These are phyloP conservation scores for Penicillium atrosanguineum DNA, from an alignment of 495 filamentous ascomycete species.

Conservation along the genomic window DNA sequence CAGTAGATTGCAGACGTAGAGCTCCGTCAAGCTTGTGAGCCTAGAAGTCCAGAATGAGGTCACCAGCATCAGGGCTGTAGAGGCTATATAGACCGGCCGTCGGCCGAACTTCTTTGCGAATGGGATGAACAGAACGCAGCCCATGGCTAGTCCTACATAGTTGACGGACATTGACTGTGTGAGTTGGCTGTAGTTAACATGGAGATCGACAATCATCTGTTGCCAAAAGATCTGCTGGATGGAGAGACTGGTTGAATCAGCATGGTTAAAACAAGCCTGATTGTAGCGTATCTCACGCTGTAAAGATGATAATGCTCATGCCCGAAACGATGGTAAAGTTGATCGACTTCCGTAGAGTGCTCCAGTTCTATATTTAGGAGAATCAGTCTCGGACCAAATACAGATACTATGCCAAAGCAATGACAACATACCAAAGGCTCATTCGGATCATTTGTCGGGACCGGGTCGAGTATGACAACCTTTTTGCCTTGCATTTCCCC, in stretches of 20 bases:
- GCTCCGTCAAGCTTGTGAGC: constrained; percentile 23
- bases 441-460: constrained; percentile 34
- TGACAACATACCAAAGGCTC: constrained; percentile 28
- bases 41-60: constrained; percentile 30
- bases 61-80: constrained; percentile 27
- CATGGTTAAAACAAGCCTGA: background rate
- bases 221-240: constrained; percentile 38
- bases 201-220: constrained; percentile 31
- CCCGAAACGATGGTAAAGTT: constrained; percentile 33
- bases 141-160: constrained; percentile 30
- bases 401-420: background rate
- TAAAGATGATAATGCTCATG: constrained; percentile 33
- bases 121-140: constrained; percentile 35
- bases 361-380: constrained; percentile 30
- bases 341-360: constrained; percentile 24
- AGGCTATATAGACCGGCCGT: constrained; percentile 34
- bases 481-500: constrained; percentile 14
- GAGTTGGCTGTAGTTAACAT: constrained; percentile 25
- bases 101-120: constrained; percentile 34
- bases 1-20: constrained; percentile 31
- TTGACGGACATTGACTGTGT: constrained; percentile 33
- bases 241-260: constrained; percentile 20
- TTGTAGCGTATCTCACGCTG: constrained; percentile 20
- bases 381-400: background rate
- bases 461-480: constrained; percentile 26